Evolutionary conservation across 2,329 filamentous ascomycete genomes (phyloP), one percentile per base, ranked within the genome.

Genomic region (Periconia macrospinosa): DNA sequence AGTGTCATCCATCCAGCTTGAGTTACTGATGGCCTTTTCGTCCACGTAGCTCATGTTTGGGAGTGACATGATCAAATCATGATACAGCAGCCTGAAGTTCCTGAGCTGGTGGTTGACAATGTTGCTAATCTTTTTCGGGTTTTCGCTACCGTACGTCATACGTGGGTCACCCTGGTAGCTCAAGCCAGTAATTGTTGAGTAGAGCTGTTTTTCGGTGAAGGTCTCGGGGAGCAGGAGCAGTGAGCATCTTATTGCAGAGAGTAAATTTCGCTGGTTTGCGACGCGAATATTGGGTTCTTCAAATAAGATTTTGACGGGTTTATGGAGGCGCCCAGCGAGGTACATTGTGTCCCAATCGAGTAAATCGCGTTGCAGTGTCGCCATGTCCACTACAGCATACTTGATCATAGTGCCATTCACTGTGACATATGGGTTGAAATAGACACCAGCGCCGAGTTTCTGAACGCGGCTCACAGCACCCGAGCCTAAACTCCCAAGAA

Each of bases 331-430:
- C 3, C 94, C 94, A 6, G 95, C 94, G n/a, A 99, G 84, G 74
- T 99, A 99, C 23, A 99, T 80, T 0, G 91, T 96, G 58, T 96
- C 87, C 94, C 94, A 99, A 54, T 92, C 86, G 30, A 86, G 89
- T 20, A 99, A 83, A 71, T 99, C 94, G 41, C 82, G 83, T 65
- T 91, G 92, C 15, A 99, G 80, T 2, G 92, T 97, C 68, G 95
- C 87, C 60, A 97, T 83, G 67, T 95, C 96, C 42, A 97, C 95
- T 19, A 99, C 94, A 18, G 93, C 94, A 67, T 99, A 99, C 76
- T 99, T 99, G 75, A 99, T 94, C 67, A 97, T 82, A 57, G 92
- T 95, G 41, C 94, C 95, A 66, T 97, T 96, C 56, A 97, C 87
- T 2, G 90, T 93, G 46, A 99, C 86, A 71, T 93, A 97, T 0